Base-by-base conservation (phyloP, 208 protist genomes). In the Trypanosoma caninum region DNA sequence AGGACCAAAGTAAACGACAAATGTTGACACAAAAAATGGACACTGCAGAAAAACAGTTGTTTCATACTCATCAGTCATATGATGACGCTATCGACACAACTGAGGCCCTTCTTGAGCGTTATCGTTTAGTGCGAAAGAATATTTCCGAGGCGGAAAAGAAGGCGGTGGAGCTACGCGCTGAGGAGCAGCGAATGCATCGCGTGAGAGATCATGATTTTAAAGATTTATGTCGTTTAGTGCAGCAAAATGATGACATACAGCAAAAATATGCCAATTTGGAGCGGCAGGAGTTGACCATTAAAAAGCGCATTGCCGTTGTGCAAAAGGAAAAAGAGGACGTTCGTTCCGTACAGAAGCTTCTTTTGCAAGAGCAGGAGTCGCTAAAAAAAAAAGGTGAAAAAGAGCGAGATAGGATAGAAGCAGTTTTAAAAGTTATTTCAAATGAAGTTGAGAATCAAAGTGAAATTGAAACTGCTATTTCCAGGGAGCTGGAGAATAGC, bases 81-180 rank as follows among this genome's bases (percentile, higher is more conserved):
- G 92, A 97, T 59, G 93, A 97, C 54, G 87, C 90, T 45, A 76
- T 97, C 0, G 84, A 89, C 54, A 88, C 87, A 23, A 97, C 95
- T 37, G 68, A 86, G 3, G 87, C 89, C 20, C 68, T 97, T n/a
- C 84, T 82, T 53, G 76, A 92, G 37, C 84, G 89, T 11, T 71
- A 94, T 40, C 74, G 85, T 35, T 82, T 90, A 23, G 69, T 88
- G 46, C 73, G 84, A 11, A 65, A 70, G 50, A 71, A 96, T 27
- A 85, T 97, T 38, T 77, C 62, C 16, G 54, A 77, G 0, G 83
- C 87, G 0, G 91, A 96, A 53, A 76, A 82, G 54, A 79, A 91
- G 50, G 87, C 90, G 3, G 27, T 74, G 10, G 76, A 94, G 28
- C 42, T 81, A 2, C 64, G 76, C 7, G 68, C 76, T 20, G 85